Evolutionary conservation across 108 stramenopile species (phyloP).

Genomic region (Thalassiosira profunda): DNA sequence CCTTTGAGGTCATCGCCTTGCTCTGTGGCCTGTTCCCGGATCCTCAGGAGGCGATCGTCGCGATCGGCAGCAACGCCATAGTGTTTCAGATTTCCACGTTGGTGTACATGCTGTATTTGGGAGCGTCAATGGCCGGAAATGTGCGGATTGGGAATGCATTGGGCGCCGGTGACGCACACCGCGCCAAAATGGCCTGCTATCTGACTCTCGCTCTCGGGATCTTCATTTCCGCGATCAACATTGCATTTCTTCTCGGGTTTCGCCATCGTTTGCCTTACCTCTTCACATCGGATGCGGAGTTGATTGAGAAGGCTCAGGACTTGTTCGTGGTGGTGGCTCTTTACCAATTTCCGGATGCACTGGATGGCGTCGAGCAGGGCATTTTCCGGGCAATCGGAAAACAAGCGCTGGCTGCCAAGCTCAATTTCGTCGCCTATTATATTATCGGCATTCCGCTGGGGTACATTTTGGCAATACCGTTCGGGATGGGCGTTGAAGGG

Average conservation of each 20-base stretch:
- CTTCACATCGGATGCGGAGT: constrained; percentile 38
- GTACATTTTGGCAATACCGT: constrained; percentile 17
- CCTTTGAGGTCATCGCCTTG: constrained; percentile 47
- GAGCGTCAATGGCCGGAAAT: constrained; percentile 31
- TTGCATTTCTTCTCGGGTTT: constrained; percentile 22
- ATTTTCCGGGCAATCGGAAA: constrained; percentile 41
- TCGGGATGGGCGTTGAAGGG: constrained; percentile 8
- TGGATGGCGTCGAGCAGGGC: constrained; percentile 31
- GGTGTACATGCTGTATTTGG: constrained; percentile 48
- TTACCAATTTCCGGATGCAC: constrained; percentile 48
- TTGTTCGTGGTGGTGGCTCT: constrained; percentile 34
- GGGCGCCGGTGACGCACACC: constrained; percentile 42
- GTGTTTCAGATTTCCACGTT: constrained; percentile 22
- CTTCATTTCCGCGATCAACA: constrained; percentile 18
- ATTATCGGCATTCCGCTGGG: constrained; percentile 45
- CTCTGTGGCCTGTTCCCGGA: constrained; percentile 38
- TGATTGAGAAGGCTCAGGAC: constrained; percentile 18
- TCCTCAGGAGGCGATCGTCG: constrained; percentile 28
- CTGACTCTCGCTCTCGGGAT: constrained; percentile 15
- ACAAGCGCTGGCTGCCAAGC: constrained; percentile 39
- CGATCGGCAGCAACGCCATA: constrained; percentile 45
- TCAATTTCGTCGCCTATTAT: constrained; percentile 51
- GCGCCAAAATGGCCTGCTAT: constrained; percentile 34
- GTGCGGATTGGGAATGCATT: constrained; percentile 51
- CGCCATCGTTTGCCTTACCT: constrained; percentile 27